Base-by-base conservation (phyloP, 2,329 filamentous ascomycete genomes). In the Trichoderma koningii region DNA sequence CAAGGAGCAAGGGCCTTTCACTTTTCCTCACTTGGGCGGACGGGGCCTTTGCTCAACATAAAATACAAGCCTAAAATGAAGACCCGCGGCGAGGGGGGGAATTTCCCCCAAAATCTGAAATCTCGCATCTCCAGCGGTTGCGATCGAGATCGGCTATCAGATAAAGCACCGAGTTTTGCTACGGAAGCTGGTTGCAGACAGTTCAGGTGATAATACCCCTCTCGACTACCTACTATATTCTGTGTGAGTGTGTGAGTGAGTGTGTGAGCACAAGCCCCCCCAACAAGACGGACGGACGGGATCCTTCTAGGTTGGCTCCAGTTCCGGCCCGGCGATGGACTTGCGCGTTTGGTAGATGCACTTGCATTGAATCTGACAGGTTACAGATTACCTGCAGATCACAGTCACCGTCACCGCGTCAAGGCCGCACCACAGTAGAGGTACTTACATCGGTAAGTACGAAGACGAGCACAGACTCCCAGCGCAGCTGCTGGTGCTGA, bases 371-470 rank as follows among this genome's bases (percentile, higher is more conserved):
- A 44, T 62, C 48, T 62, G 57, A 62, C 57, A 52, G 38, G 45
- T 45, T 62, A 62, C 57, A 52, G 38, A 62, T 45, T 62, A 21
- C 56, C 56, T 50, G 56, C 55, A 47, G 55, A 21, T 28, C 23
- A 17, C 34, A 38, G 34, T 14, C 34, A 21, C 44, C 19, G 44
- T 45, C n/a, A 45, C 50, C 50, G 30, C 53, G 10, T 26, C 42
- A 15, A 19, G 52, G 19, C 15, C 53, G 23, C 52, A 42, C 34
- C 34, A 23, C 52, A 55, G 6, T 9, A n/a, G 42, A 19, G 26
- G 26, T 52, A 28, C 23, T 17, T 7, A 51, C 48, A 5, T 38
- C 9, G 34, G 34, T 38, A 38, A 5, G 34, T 38, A 38, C 34
- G 34, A 12, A 38, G 3, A 38, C 34, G 34, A 38, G 34, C 12